Percentiles rank a stretch among this genome's conserved stretches.
Evolutionary conservation across 495 filamentous ascomycete genomes (phyloP).

Genomic region (Penicillium canariense): DNA sequence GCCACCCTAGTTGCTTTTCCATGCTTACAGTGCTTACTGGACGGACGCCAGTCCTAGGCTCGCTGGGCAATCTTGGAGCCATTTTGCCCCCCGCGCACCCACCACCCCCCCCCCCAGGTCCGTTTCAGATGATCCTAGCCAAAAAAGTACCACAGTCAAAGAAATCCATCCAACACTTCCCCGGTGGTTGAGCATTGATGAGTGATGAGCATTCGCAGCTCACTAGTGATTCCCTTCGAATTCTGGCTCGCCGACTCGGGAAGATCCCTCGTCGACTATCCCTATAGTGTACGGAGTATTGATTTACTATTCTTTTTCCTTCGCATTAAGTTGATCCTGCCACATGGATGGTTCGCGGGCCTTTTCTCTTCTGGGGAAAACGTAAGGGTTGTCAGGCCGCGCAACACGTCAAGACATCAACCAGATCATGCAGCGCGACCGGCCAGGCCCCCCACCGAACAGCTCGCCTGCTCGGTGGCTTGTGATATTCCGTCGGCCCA

Average conservation of each 20-base stretch:
- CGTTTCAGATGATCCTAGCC: constrained; percentile 27
- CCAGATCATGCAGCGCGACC: neutral
- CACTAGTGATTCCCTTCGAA: too few relatives aligned
- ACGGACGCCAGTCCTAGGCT: neutral
- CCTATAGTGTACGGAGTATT: too few relatives aligned
- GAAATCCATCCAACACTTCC: too few relatives aligned
- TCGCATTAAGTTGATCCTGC: neutral
- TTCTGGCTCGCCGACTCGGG: too few relatives aligned
- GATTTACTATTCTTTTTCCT: neutral
- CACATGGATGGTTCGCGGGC: neutral
- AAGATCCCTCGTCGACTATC: too few relatives aligned
- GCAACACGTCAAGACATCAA: constrained; percentile 8
- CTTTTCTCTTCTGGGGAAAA: neutral
- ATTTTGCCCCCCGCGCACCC: too few relatives aligned
- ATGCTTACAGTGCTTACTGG: constrained; percentile 1
- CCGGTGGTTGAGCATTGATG: constrained; percentile 5
- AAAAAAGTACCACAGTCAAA: constrained; percentile 15
- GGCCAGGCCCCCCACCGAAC: neutral
- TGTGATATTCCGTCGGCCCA: constrained; percentile 14
- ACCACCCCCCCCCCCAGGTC: constrained; percentile 4
- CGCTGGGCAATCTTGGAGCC: neutral
- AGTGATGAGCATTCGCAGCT: neutral
- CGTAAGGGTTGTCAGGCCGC: neutral
- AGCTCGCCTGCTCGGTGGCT: constrained; percentile 2
- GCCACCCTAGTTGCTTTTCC: constrained; percentile 5